Evolutionary conservation across 257 asterid genomes (phyloP), one percentile per base, ranked within the genome.

Genomic region (Solanum corneliomulleri): DNA sequence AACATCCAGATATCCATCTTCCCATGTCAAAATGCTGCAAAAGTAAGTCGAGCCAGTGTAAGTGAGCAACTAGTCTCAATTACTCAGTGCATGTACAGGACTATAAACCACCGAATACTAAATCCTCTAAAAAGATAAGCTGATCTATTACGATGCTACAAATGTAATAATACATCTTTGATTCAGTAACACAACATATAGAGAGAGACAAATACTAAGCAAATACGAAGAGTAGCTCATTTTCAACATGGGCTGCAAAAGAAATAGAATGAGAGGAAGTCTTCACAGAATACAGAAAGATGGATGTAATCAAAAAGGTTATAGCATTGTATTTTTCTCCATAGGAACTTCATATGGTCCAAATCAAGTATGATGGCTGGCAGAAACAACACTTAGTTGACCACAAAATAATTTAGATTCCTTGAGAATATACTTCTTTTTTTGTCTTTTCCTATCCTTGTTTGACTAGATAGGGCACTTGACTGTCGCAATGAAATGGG

Each of bases 21-120:
- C 98, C 98, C 98, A 97, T 45, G 89, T 90, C 95, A 95, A 91
- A 89, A 91, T 88, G 97, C 99, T 97, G 96, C 87, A 89, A 91
- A 35, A 56, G 39, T 87, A 91, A 74, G 83, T 77, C 29, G 6
- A 47, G 44, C 69, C 69, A 81, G 49, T 27, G 66, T 45, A 78
- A 49, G 85, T 81, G 45, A 49, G 85, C 29, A 6, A 80, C 69
- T 21, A 47, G 45, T 49, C 29, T 29, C 85, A 81, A 49, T 69
- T 69, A 11, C 31, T 81, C 69, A 49, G 69, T 2, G 27, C 85
- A 49, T 49, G 68, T 81, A 81, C 69, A 49, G 69, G 69, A 81
- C 52, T 31, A 3, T 12, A 81, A 29, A 47, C 44, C 20, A 49
- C 20, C 69, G 3, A 81, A 49, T 29, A 49, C 69, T 20, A 31